Evolutionary conservation across 2,329 filamentous ascomycete genomes (phyloP).

Genomic region (Cladosporium sp.): DNA sequence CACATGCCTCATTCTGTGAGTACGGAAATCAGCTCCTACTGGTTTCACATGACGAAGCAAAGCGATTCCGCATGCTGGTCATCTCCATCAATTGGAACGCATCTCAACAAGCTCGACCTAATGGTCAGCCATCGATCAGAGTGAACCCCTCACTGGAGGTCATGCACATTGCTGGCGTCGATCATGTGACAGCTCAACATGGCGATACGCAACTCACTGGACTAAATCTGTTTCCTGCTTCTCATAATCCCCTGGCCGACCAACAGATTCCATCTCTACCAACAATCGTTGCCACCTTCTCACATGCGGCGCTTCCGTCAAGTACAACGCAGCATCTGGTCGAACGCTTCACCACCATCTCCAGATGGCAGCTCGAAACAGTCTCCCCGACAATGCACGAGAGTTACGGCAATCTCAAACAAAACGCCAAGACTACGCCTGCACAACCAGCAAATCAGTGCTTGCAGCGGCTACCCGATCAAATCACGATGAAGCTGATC

Average conservation of each 20-base stretch:
- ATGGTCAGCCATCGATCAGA: constrained; percentile 10
- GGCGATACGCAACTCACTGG: constrained; percentile 30
- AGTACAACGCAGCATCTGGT: constrained; percentile 55
- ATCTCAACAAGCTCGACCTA: constrained; percentile 36
- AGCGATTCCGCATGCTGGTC: constrained; percentile 72
- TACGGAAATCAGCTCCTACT: constrained; percentile 60
- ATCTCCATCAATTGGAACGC: constrained; percentile 74
- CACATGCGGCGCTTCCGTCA: constrained; percentile 44
- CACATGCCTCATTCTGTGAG: constrained; percentile 70
- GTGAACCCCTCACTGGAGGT: constrained; percentile 29
- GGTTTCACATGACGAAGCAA: constrained; percentile 67
- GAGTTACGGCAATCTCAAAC: constrained; percentile 39
- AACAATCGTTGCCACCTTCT: constrained; percentile 72
- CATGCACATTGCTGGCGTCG: constrained; percentile 30
- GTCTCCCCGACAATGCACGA: constrained; percentile 34
- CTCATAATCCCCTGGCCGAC: constrained; percentile 50
- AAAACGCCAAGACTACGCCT: constrained; percentile 23
- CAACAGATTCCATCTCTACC: constrained; percentile 45
- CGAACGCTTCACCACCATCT: constrained; percentile 71
- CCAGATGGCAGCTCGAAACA: constrained; percentile 77
- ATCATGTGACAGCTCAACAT: constrained; percentile 31
- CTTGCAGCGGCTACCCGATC: constrained; percentile 67
- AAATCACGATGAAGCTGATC: constrained; percentile 68
- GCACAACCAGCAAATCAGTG: constrained; percentile 37
- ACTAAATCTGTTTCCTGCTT: constrained; percentile 43